A percentile compares a stretch with the other conserved stretches of the same genome.
Conservation (phyloP, 768 basidiomycete genomes). For the Amanita muscaria region DNA sequence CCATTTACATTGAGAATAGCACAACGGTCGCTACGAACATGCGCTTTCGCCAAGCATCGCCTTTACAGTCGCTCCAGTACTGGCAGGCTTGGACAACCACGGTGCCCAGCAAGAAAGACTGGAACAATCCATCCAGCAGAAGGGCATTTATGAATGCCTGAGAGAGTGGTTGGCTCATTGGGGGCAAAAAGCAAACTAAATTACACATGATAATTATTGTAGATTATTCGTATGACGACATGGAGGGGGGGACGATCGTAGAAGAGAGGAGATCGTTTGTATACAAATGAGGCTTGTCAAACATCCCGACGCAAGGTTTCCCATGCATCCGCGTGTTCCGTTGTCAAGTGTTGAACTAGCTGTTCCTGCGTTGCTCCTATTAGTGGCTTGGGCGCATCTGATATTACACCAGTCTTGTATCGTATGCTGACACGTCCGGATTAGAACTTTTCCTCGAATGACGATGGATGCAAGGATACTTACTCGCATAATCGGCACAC, state of each 20-base stretch:
- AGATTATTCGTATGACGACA: background rate
- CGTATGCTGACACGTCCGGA: conserved; percentile 26
- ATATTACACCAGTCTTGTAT: conserved; percentile 19
- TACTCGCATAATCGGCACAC: conserved; percentile 47
- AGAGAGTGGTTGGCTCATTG: conserved; percentile 5
- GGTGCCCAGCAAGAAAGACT: conserved; percentile 39
- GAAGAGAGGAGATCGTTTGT: background rate
- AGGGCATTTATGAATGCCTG: conserved; percentile 29
- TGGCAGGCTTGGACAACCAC: conserved; percentile 30
- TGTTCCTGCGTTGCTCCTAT: conserved; percentile 29
- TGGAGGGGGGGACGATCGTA: background rate
- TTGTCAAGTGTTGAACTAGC: conserved; percentile 39
- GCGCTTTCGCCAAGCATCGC: conserved; percentile 36
- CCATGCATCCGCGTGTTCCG: conserved; percentile 44
- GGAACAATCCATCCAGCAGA: conserved; percentile 36
- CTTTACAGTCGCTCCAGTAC: conserved; percentile 33
- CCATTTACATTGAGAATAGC: conserved; percentile 32
- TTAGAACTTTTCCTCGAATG: background rate
- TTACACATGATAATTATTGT: conserved; percentile 3
- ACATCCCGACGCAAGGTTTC: conserved; percentile 24
- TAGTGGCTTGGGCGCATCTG: conserved; percentile 27
- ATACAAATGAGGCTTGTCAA: conserved; percentile 3
- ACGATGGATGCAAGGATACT: conserved; percentile 17
- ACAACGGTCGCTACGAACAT: conserved; percentile 32
- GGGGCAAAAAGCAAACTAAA: background rate